phyloP scores from a whole-genome alignment of 441 rosid species.

The Omphalea diandra region DNA sequence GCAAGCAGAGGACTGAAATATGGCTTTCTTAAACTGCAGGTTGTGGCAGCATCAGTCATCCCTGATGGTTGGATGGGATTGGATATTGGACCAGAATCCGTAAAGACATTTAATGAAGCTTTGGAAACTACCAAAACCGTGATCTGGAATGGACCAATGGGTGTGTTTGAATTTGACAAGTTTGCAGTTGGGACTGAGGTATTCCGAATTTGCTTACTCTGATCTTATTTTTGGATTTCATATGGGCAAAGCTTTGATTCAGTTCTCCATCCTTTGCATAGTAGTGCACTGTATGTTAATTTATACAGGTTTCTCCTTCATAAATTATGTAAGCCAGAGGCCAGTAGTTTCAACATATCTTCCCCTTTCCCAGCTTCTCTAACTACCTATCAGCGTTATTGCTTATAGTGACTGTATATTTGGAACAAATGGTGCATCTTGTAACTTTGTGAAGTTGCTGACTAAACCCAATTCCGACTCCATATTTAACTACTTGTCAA shows the following conservation, averaged over 20 bases:
- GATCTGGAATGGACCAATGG: constrained; percentile 98
- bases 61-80: constrained; percentile 98
- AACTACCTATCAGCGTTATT: background rate
- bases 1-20: constrained; percentile 8
- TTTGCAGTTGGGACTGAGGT: constrained; percentile 92
- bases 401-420: background rate
- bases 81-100: constrained; percentile 88
- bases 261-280: background rate
- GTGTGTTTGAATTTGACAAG: constrained; percentile 89
- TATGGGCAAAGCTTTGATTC: constrained; percentile 2
- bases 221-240: constrained; percentile 9
- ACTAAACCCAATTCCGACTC: background rate
- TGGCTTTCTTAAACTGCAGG: constrained; percentile 35
- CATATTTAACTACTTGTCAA: background rate
- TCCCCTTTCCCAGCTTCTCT: background rate
- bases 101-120: constrained; percentile 67
- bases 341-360: background rate
- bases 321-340: background rate
- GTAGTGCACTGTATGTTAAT: background rate
- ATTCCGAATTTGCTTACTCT: constrained; percentile 15
- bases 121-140: constrained; percentile 77
- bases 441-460: background rate
- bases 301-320: background rate
- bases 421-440: background rate
- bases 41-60: constrained; percentile 71